Evolutionary conservation across 2,329 filamentous ascomycete genomes (phyloP).

Genomic region (Fusarium pininemorale): DNA sequence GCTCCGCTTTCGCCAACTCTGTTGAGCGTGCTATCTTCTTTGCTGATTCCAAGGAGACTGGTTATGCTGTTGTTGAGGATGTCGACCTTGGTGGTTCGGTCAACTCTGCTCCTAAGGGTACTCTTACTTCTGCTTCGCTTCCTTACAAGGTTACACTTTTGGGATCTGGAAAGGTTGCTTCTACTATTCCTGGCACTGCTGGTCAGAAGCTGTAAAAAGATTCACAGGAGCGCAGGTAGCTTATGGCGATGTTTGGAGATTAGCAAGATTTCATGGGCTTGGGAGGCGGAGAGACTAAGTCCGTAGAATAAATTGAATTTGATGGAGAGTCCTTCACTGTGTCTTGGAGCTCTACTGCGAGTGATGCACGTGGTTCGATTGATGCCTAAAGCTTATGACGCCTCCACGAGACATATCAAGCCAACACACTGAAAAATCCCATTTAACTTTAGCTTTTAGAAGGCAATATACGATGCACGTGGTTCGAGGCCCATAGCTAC

Average conservation of each 20-base stretch:
- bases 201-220: slow-evolving; percentile 46
- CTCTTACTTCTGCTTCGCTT: slow-evolving; percentile 62
- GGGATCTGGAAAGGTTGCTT: slow-evolving; percentile 57
- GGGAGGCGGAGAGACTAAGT: accelerated
- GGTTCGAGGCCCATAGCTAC: accelerated
- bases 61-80: slow-evolving; percentile 55
- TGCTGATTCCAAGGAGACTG: slow-evolving; percentile 52
- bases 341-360: accelerated
- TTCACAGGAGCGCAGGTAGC: accelerated
- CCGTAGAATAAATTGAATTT: not conserved
- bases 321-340: too few relatives aligned
- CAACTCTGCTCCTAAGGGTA: slow-evolving; percentile 56
- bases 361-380: accelerated
- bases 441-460: too few relatives aligned
- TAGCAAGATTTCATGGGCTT: too few relatives aligned
- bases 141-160: slow-evolving; percentile 56
- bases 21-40: slow-evolving; percentile 50
- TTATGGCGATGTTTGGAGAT: accelerated
- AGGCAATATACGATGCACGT: too few relatives aligned
- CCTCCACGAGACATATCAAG: too few relatives aligned
- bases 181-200: slow-evolving; percentile 50
- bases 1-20: slow-evolving; percentile 57
- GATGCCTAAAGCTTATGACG: too few relatives aligned
- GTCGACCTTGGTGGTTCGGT: slow-evolving; percentile 52
- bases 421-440: too few relatives aligned